Percentiles rank a stretch among this genome's conserved stretches.
phyloP scores from a whole-genome alignment of 441 rosid species.

The Brassica balearica region DNA sequence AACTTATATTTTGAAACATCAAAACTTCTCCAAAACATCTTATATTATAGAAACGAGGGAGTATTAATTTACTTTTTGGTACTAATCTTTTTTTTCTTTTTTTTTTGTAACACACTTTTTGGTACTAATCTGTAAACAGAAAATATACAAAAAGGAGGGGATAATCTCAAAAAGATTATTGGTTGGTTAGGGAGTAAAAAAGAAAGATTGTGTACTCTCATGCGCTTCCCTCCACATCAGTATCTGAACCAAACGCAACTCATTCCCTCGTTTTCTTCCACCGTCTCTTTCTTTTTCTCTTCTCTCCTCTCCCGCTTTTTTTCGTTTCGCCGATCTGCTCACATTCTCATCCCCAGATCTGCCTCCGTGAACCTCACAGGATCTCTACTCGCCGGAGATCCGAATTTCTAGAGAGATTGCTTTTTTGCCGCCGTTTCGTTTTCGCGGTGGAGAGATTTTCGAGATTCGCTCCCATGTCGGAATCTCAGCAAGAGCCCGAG shows the following conservation, averaged over 20 bases:
- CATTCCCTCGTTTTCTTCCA: constrained; percentile 71
- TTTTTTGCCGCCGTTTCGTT: constrained; percentile 17
- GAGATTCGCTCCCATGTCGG: constrained; percentile 57
- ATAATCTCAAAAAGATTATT: constrained; percentile 12
- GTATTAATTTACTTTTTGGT: too few species aligned
- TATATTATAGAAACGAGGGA: too few species aligned
- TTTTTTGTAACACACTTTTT: too few species aligned
- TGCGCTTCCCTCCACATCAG: constrained; percentile 83
- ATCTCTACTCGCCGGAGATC: constrained; percentile 36
- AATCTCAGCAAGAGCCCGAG: constrained; percentile 52
- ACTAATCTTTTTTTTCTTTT: too few species aligned
- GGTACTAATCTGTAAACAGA: too few species aligned
- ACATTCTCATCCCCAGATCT: constrained; percentile 48
- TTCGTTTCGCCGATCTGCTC: constrained; percentile 44
- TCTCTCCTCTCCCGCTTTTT: constrained; percentile 59
- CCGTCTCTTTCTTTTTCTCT: constrained; percentile 47
- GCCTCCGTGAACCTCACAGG: constrained; percentile 17
- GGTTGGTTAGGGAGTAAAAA: constrained; percentile 20
- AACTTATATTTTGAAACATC: too few species aligned
- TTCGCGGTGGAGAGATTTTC: constrained; percentile 18
- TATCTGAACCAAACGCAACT: constrained; percentile 78
- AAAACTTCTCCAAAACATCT: too few species aligned
- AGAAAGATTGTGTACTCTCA: neutral
- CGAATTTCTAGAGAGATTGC: constrained; percentile 20
- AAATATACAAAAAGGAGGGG: neutral